Evolutionary conservation across 2,329 filamentous ascomycete species (phyloP).

Genomic region (Penicillium sp.): DNA sequence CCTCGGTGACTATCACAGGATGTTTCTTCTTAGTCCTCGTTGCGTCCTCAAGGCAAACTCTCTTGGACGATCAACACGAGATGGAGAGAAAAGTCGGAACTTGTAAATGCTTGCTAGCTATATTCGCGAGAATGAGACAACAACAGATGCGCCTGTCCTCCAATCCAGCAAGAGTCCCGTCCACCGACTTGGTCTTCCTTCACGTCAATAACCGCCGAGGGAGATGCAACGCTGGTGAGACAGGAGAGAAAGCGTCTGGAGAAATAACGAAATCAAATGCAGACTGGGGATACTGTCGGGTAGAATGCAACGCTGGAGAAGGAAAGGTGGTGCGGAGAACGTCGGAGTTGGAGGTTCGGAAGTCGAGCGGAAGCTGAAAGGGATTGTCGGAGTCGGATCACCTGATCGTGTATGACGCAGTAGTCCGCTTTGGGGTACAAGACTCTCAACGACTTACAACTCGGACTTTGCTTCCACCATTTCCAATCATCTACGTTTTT

Average conservation of each 20-base stretch:
- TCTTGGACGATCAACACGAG: slow-evolving; percentile 33
- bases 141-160: slow-evolving; percentile 35
- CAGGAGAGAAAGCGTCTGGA: background rate
- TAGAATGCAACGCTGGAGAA: slow-evolving; percentile 10
- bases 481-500: background rate
- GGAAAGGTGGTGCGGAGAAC: background rate
- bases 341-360: slow-evolving; percentile 12
- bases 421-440: background rate
- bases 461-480: background rate
- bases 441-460: background rate
- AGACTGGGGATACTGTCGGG: slow-evolving; percentile 2
- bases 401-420: slow-evolving; percentile 11
- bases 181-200: slow-evolving; percentile 23
- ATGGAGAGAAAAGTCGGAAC: slow-evolving; percentile 39
- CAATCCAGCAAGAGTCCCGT: slow-evolving; percentile 29
- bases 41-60: slow-evolving; percentile 23
- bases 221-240: slow-evolving; percentile 4
- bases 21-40: slow-evolving; percentile 26
- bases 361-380: slow-evolving; percentile 6
- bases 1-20: slow-evolving; percentile 19
- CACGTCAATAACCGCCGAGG: slow-evolving; percentile 12
- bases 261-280: slow-evolving; percentile 2
- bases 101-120: slow-evolving; percentile 50
- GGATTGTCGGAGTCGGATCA: slow-evolving; percentile 14
- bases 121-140: slow-evolving; percentile 41